Conservation (phyloP, 2,329 filamentous ascomycete species). For the Chaetomium olivaceum region DNA sequence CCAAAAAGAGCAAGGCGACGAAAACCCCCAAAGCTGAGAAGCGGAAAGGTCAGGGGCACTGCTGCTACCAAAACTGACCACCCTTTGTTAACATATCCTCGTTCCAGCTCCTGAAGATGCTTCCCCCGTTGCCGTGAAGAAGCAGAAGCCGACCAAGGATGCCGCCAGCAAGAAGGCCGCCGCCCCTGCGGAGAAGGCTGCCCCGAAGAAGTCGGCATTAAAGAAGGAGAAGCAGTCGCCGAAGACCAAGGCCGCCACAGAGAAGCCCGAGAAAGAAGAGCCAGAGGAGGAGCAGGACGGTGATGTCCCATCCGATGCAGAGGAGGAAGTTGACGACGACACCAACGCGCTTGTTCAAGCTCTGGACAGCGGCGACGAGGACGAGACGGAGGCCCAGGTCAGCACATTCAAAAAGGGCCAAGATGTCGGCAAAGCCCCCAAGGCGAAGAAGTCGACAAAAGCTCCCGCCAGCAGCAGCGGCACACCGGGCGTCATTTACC, state of each 20-base stretch:
- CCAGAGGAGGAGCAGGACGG: slow-evolving; percentile 23
- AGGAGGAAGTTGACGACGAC: slow-evolving; percentile 32
- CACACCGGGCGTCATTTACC: slow-evolving; percentile 78
- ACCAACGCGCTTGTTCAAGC: slow-evolving; percentile 33
- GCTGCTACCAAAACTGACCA: not conserved
- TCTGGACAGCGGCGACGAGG: slow-evolving; percentile 33
- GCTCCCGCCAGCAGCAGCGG: slow-evolving; percentile 48
- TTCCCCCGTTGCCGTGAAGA: slow-evolving; percentile 35
- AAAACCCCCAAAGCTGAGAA: slow-evolving; percentile 33
- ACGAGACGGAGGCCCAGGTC: slow-evolving; percentile 25
- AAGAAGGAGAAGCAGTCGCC: slow-evolving; percentile 31
- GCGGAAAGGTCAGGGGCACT: slow-evolving; percentile 33
- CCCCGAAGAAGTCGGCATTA: slow-evolving; percentile 25
- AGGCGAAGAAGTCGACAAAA: slow-evolving; percentile 48
- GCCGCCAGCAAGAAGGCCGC: slow-evolving; percentile 25
- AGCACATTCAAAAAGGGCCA: slow-evolving; percentile 36
- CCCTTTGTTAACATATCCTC: not conserved
- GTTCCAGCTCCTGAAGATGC: slow-evolving; percentile 33
- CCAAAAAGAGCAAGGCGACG: slow-evolving; percentile 29
- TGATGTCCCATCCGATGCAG: slow-evolving; percentile 19
- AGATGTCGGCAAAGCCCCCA: slow-evolving; percentile 47
- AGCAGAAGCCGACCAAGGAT: slow-evolving; percentile 34
- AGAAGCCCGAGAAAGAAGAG: slow-evolving; percentile 29
- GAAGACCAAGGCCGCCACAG: slow-evolving; percentile 23
- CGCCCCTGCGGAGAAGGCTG: slow-evolving; percentile 13